Evolutionary conservation across 345 rosid species (phyloP), one percentile per base, ranked within the genome.

Genomic region (Atalantia buxifolia): DNA sequence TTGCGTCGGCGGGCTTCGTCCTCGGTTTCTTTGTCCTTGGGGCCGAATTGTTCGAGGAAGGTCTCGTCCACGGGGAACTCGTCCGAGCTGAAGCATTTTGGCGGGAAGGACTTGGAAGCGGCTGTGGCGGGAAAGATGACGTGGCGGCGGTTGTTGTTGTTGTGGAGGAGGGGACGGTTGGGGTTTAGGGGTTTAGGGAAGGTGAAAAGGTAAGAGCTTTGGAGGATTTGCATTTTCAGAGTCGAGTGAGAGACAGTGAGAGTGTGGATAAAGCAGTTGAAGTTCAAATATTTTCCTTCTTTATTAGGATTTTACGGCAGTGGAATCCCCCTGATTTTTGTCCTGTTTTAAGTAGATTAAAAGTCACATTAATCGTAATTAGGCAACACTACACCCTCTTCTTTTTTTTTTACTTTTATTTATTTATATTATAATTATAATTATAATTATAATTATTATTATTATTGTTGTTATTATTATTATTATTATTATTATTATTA

Each of bases 1-100:
- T 92, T 93, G 81, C 87, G 87, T 0, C 90, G 84, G 6, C 99
- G 93, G 63, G 96, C 95, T 82, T 92, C 94, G 22, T 93, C 98
- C 69, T 95, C 99, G 28, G 93, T 88, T 10, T 88, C 93, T 66
- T 88, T 86, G 77, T 93, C 96, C 70, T 92, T 92, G n/a, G 92
- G 92, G 30, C 88, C 90, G 81, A 90, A 90, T 63, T 79, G 88
- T 79, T 86, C 86, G 81, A 88, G 84, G 85, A 93, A 92, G 2
- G 92, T 82, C 76, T 93, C 99, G 90, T 93, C 99, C 67, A 93
- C 97, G 36, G 99, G 99, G 81, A 91, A 89, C 83, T 91, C 98
- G 62, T 92, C 98, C 80, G 94, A 91, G 91, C 88, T 81, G 84
- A 84, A 88, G 86, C 90, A 88, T 9, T 77, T 87, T 60, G 57